phyloP scores from a whole-genome alignment of 208 protist genomes.

The Trypanosoma cruzi region DNA sequence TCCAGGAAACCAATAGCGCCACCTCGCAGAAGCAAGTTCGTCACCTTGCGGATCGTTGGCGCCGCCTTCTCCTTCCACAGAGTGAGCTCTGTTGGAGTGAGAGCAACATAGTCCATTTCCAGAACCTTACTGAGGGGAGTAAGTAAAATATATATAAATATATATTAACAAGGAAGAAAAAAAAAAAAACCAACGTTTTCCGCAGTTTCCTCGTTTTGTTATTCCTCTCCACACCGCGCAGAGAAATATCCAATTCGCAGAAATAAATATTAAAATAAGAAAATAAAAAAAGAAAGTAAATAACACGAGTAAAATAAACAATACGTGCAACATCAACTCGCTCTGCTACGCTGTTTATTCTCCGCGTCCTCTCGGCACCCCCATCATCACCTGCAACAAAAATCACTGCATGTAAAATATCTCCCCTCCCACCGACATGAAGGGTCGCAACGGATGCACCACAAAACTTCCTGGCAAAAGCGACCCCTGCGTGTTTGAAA shows the following conservation, averaged over 20 bases:
- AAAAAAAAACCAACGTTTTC: conserved; percentile 16
- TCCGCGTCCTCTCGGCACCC: background rate
- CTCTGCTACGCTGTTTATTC: background rate
- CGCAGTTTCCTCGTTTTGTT: background rate
- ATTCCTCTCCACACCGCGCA: background rate
- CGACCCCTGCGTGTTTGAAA: conserved; percentile 32
- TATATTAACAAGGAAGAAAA: conserved; percentile 8
- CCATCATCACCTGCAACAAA: background rate
- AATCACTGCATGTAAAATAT: conserved; percentile 67
- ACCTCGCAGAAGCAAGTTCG: conserved; percentile 67
- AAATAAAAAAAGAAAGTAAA: conserved; percentile 17
- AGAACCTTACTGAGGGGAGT: background rate
- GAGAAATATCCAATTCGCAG: background rate
- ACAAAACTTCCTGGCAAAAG: conserved; percentile 54
- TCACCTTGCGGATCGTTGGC: conserved; percentile 46
- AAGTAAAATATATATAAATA: too few species aligned
- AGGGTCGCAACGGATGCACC: conserved; percentile 74
- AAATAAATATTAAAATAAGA: conserved; percentile 24
- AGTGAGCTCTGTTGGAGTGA: conserved; percentile 44
- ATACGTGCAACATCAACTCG: background rate
- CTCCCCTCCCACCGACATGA: conserved; percentile 76
- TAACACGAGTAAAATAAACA: conserved; percentile 11
- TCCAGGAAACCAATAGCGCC: conserved; percentile 60
- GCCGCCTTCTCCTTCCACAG: conserved; percentile 58
- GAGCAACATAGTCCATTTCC: conserved; percentile 31